phyloP scores from a whole-genome alignment of 495 filamentous ascomycete species.

The Lophiotrema nucula region DNA sequence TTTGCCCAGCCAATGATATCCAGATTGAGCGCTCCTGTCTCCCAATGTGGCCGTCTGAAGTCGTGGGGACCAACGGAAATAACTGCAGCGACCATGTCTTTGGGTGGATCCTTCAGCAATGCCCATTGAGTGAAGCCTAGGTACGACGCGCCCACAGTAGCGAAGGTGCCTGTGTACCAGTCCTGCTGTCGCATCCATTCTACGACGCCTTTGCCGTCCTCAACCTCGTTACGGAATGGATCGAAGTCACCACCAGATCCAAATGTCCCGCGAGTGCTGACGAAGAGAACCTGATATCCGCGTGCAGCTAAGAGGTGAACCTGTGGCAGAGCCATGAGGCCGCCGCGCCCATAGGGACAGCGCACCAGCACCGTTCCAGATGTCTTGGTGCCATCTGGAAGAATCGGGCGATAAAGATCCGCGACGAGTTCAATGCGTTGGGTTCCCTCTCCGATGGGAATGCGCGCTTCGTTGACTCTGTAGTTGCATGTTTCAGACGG shows the following conservation, averaged over 20 bases:
- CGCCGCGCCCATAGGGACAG: constrained; percentile 7
- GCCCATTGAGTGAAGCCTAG: constrained; percentile 18
- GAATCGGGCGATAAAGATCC: background rate
- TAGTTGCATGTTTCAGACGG: constrained; percentile 3
- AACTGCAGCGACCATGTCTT: constrained; percentile 8
- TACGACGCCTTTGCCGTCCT: constrained; percentile 3
- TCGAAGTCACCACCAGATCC: constrained; percentile 11
- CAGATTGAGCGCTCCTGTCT: constrained; percentile 2
- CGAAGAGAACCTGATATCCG: constrained; percentile 9
- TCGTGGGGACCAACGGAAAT: constrained; percentile 2
- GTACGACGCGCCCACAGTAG: constrained; percentile 1
- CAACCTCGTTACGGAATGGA: background rate
- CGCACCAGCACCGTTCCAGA: constrained; percentile 1
- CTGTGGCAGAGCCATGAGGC: background rate
- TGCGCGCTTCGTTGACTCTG: background rate
- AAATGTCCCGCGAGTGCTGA: constrained; percentile 14
- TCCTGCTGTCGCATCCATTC: constrained; percentile 12
- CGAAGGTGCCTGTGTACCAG: constrained; percentile 15
- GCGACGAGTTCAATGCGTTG: constrained; percentile 4
- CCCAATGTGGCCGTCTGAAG: background rate
- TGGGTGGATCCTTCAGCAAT: constrained; percentile 2
- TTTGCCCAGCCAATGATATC: constrained; percentile 4
- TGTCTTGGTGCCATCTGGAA: background rate
- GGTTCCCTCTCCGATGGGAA: background rate
- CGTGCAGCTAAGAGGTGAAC: background rate